Percentiles rank a stretch among this genome's conserved stretches.
Conservation (phyloP, 129 eudicot species). For the Chrysanthemum makinoi region DNA sequence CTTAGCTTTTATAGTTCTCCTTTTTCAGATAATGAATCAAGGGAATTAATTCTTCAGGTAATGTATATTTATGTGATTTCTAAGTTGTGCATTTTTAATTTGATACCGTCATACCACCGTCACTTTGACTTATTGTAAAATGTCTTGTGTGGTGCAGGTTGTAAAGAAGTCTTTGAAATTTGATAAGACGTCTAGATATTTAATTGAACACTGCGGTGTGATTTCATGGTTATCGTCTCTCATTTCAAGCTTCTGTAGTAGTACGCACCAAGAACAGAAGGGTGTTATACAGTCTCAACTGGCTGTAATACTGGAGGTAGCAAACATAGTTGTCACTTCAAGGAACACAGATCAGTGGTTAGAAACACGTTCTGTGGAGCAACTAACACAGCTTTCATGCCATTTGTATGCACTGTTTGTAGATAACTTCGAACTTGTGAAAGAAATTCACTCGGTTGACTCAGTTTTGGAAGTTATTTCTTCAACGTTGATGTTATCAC, state of each 20-base stretch:
- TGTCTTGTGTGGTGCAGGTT: slow-evolving; percentile 49
- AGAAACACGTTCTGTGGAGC: slow-evolving; percentile 68
- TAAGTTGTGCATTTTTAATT: background rate
- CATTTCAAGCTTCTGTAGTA: slow-evolving; percentile 45
- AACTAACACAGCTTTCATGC: slow-evolving; percentile 70
- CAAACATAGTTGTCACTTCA: slow-evolving; percentile 40
- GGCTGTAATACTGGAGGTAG: slow-evolving; percentile 52
- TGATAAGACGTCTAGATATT: slow-evolving; percentile 44
- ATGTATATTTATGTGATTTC: background rate
- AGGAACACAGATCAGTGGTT: slow-evolving; percentile 65
- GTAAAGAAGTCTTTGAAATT: slow-evolving; percentile 61
- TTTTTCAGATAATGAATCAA: slow-evolving; percentile 71
- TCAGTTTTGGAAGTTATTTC: slow-evolving; percentile 44
- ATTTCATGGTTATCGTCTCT: slow-evolving; percentile 73
- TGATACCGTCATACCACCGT: background rate
- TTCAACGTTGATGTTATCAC: slow-evolving; percentile 55
- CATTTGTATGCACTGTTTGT: slow-evolving; percentile 48
- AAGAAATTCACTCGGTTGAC: slow-evolving; percentile 32
- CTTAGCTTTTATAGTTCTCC: slow-evolving; percentile 67
- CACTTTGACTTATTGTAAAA: slow-evolving; percentile 1
- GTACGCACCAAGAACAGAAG: slow-evolving; percentile 31
- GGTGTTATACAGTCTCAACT: slow-evolving; percentile 33
- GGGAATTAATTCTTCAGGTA: slow-evolving; percentile 82
- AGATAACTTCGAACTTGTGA: slow-evolving; percentile 27
- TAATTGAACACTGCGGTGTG: slow-evolving; percentile 64